These are phyloP conservation scores for Pichia cactophila DNA, from an alignment of 1,139 yeast genomes.

Conservation along the genomic window DNA sequence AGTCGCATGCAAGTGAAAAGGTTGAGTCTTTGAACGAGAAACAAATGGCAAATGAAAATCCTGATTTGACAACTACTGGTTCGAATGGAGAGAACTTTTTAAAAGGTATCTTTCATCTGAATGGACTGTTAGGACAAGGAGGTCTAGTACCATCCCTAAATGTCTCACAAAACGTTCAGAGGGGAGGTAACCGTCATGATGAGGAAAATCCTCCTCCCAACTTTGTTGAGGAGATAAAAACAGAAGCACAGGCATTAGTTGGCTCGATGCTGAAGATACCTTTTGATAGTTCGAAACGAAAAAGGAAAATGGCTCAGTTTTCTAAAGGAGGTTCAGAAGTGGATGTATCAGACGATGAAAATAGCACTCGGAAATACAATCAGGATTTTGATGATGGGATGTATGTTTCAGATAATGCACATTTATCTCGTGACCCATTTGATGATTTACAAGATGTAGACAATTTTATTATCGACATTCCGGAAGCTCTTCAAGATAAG, in stretches of 20 bases:
- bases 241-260: slow-evolving; percentile 23
- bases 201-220: slow-evolving; percentile 12
- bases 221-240: slow-evolving; percentile 13
- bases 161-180: slow-evolving; percentile 1
- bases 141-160: slow-evolving; percentile 15
- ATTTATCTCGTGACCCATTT: slow-evolving; percentile 18
- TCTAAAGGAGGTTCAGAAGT: neutral
- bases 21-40: neutral
- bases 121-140: slow-evolving; percentile 14
- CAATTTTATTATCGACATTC: slow-evolving; percentile 20
- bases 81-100: slow-evolving; percentile 11
- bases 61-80: slow-evolving; percentile 1
- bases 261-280: slow-evolving; percentile 10
- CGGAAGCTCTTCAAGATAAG: slow-evolving; percentile 15
- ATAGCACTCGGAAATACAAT: neutral
- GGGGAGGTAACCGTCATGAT: slow-evolving; percentile 3
- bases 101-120: slow-evolving; percentile 14
- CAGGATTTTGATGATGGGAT: neutral
- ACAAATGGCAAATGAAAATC: slow-evolving; percentile 16
- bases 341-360: neutral
- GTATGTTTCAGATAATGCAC: slow-evolving; percentile 13
- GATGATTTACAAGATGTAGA: slow-evolving; percentile 25
- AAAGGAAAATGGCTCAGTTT: neutral
- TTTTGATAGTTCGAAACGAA: slow-evolving; percentile 5
- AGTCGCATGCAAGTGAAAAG: neutral